Evolutionary conservation across 352 stramenopile genomes (phyloP), one percentile per base, ranked within the genome.

Genomic region (Globisporangium lucens): DNA sequence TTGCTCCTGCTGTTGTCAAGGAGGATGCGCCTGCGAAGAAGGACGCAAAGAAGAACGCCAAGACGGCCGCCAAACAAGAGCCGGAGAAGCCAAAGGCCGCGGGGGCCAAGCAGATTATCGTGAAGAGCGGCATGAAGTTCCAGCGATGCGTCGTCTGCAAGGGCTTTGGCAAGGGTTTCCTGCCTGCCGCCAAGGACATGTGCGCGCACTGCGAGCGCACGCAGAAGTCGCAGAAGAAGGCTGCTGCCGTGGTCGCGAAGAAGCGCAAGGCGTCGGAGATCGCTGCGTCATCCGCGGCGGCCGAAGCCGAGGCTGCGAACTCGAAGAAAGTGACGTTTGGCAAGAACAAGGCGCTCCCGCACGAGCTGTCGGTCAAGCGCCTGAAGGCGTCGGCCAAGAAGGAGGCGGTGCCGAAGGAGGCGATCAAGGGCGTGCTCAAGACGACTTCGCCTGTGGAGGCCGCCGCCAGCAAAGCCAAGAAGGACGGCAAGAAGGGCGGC

Each of bases 261-360:
- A 85, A 84, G 74, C 78, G 80, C 63, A 90, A 91, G 68, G 80
- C 80, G 0, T 70, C 74, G 33, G 76, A 69, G 53, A 58, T 80
- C 20, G 78, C 86, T 12, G 72, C 68, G 0, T 70, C 79, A 17
- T 66, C 65, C 17, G 69, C 73, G 13, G 70, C 72, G 15, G 61
- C 66, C n/a, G 75, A 74, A 27, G 66, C 71, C 56, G 71, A 80
- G 41, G 66, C 64, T 0, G 74, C 76, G 35, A 63, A 69, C 27
- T 73, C 72, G 47, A 94, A 92, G 73, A 93, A 91, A 59, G 87
- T 95, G 71, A 93, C 85, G 51, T 95, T 95, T 65, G 87, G 87
- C 57, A 95, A 91, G 79, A 93, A 88, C 75, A 91, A 91, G 65
- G 79, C 84, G 49, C 74, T 95, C 20, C 75, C 77, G 22, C 85